These are phyloP conservation scores for Lactarius psammicola DNA, from an alignment of 768 basidiomycete species.

Conservation along the genomic window DNA sequence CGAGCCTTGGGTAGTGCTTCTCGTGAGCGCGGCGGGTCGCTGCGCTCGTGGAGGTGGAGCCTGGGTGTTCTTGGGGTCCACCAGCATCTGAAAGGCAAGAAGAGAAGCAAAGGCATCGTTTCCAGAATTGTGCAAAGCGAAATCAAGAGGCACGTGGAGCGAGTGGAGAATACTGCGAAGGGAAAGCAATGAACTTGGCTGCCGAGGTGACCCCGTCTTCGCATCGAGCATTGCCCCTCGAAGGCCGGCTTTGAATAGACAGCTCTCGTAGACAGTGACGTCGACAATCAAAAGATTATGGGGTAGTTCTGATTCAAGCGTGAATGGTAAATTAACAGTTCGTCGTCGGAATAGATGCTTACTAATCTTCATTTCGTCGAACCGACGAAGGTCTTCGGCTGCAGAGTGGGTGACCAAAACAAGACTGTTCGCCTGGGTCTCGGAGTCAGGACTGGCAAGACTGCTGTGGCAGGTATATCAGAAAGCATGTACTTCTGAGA, in stretches of 20 bases:
- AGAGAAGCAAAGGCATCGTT: conserved; percentile 75
- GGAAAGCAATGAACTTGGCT: conserved; percentile 54
- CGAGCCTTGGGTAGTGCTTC: conserved; percentile 12
- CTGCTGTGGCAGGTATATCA: conserved; percentile 46
- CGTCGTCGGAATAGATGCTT: conserved; percentile 34
- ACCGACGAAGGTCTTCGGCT: conserved; percentile 52
- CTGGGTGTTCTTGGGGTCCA: conserved; percentile 51
- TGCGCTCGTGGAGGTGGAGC: conserved; percentile 29
- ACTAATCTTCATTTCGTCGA: conserved; percentile 84
- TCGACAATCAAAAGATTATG: conserved; percentile 71
- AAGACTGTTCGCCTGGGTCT: conserved; percentile 64
- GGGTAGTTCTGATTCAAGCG: conserved; percentile 54
- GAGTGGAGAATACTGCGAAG: conserved; percentile 63
- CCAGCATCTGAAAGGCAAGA: conserved; percentile 64
- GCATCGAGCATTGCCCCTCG: conserved; percentile 64
- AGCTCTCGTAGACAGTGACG: conserved; percentile 59
- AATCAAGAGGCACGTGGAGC: conserved; percentile 45
- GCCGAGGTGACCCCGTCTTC: conserved; percentile 52
- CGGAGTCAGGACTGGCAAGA: conserved; percentile 73
- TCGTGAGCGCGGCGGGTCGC: not conserved
- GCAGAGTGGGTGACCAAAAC: conserved; percentile 70
- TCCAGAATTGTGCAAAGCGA: conserved; percentile 67
- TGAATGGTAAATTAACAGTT: conserved; percentile 3
- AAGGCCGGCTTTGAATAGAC: conserved; percentile 55
- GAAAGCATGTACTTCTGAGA: not conserved